Evolutionary conservation across 2,329 filamentous ascomycete genomes (phyloP), one percentile per base, ranked within the genome.

Genomic region (Cryphonectria japonica): DNA sequence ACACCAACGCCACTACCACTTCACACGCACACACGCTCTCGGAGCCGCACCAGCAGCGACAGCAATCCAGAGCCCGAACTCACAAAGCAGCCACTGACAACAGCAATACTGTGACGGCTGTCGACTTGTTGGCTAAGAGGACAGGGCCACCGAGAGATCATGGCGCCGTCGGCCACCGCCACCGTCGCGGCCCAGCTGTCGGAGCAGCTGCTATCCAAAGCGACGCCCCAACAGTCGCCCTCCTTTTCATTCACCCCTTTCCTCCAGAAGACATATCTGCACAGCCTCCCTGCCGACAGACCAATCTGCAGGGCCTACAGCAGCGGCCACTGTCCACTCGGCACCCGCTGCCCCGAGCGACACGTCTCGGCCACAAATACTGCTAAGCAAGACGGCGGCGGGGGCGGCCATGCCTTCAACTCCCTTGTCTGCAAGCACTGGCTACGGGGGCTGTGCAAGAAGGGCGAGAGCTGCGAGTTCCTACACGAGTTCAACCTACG

Each of bases 401-500:
- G 85, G 54, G 81, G 85, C 57, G 90, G 89, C 46, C 68, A 70
- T 43, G 65, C 72, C 19, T 92, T 92, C 80, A 93, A 92, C 83
- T 92, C 88, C 78, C 89, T 98, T 22, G 95, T 99, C 73, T 99
- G 96, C 89, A 99, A 99, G 85, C 96, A 98, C 86, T 98, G 96
- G 91, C 90, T 98, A 78, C 93, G 97, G 75, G 95, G 95, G 0
- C 89, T 99, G 29, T 99, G 96, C 86, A 99, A 99, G 80, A 98
- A 98, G 83, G 96, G 95, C 77, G 92, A 98, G 79, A 89, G 91
- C 76, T 99, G 96, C 89, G 96, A 99, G 84, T 99, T 98, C 78
- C 86, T 98, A 65, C 96, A 99, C 86, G 96, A 98, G 83, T 99
- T 98, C 85, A 98, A 99, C 83, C 88, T 99, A 76, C 91, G 96